Conservation (phyloP, 2,329 filamentous ascomycete genomes). For the Leptographium radiaticola region DNA sequence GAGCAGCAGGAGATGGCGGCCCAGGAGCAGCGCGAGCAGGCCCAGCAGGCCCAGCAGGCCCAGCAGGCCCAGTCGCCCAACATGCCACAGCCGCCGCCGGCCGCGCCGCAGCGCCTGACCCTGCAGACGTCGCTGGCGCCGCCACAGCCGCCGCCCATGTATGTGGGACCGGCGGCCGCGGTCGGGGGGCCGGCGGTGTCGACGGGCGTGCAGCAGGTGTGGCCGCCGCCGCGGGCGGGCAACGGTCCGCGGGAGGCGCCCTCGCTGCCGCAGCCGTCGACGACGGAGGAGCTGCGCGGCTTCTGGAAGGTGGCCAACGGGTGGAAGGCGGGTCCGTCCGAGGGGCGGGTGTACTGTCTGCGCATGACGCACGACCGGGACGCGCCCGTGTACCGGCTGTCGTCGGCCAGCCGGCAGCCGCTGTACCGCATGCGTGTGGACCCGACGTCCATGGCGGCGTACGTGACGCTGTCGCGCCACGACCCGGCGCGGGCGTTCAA, state of each 20-base stretch:
- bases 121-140: background rate
- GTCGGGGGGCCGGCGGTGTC: background rate
- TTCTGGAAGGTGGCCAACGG: constrained; percentile 61
- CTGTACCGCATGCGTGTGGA: constrained; percentile 55
- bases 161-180: background rate
- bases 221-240: constrained; percentile 1
- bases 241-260: constrained; percentile 22
- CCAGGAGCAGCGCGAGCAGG: background rate
- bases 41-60: background rate
- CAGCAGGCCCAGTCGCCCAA: no score
- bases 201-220: background rate
- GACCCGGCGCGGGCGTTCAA: constrained; percentile 47
- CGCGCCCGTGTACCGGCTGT: constrained; percentile 53
- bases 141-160: no score
- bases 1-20: background rate
- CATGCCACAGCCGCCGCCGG: background rate
- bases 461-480: constrained; percentile 44
- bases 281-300: constrained; percentile 47
- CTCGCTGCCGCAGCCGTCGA: constrained; percentile 34
- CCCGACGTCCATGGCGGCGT: constrained; percentile 49
- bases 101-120: background rate
- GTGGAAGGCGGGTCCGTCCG: constrained; percentile 47
- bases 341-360: constrained; percentile 47
- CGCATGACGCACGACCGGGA: constrained; percentile 42
- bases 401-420: constrained; percentile 46